Evolutionary conservation across 139 green algal species (phyloP).

Genomic region (Chlamydomonas eustigma): DNA sequence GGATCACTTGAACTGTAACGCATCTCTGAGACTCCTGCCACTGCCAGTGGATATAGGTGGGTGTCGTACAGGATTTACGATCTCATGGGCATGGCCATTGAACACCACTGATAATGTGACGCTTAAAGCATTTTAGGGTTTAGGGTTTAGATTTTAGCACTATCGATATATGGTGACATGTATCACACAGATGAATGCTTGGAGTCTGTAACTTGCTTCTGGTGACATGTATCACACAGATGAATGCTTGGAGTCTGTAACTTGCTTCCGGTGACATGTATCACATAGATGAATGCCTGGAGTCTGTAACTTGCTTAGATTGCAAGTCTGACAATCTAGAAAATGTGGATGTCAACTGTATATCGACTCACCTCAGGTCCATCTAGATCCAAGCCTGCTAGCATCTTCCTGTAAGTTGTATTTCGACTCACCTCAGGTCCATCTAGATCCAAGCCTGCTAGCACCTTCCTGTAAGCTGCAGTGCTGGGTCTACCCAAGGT

Average conservation of each 20-base stretch:
- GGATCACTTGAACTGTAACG: too few relatives aligned
- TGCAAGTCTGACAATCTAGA: neutral
- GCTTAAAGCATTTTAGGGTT: too few relatives aligned
- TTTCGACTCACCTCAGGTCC: neutral
- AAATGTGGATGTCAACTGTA: too few relatives aligned
- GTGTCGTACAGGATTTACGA: too few relatives aligned
- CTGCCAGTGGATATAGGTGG: too few relatives aligned
- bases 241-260: neutral
- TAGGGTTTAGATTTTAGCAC: too few relatives aligned
- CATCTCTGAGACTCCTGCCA: too few relatives aligned
- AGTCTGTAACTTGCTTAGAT: neutral
- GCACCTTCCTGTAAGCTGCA: neutral
- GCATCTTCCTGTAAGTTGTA: neutral
- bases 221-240: neutral
- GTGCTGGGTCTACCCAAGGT: neutral
- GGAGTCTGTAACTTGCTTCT: neutral
- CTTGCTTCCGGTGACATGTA: neutral
- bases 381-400: neutral
- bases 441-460: neutral
- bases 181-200: neutral
- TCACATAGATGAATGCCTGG: neutral
- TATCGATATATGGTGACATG: neutral
- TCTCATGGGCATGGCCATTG: too few relatives aligned
- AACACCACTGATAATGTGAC: too few relatives aligned
- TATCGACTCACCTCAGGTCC: too few relatives aligned